Conservation (phyloP, 352 stramenopile species). For the Phytopythium oedochilum region DNA sequence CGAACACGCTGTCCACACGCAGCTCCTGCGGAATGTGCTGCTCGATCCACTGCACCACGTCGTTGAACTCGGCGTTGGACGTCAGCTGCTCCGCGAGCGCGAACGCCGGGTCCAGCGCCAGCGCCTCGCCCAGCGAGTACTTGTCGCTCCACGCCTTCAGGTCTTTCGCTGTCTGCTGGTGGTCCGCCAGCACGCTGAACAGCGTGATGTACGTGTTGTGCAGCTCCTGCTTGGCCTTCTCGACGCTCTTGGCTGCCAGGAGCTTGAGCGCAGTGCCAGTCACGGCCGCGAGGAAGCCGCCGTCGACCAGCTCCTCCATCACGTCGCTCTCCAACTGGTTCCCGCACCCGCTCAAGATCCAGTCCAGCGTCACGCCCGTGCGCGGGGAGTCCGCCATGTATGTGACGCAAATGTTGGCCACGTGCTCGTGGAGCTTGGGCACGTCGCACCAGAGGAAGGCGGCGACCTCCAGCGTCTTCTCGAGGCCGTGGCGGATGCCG, state of each 20-base stretch:
- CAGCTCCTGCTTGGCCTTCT: conserved; percentile 49
- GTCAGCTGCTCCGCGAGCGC: conserved; percentile 46
- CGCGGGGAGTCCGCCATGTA: conserved; percentile 59
- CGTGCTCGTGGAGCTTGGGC: conserved; percentile 73
- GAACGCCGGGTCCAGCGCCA: conserved; percentile 53
- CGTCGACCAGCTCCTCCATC: conserved; percentile 64
- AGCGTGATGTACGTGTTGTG: conserved; percentile 46
- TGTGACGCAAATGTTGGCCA: conserved; percentile 60
- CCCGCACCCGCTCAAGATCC: conserved; percentile 47
- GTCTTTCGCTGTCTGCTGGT: conserved; percentile 42
- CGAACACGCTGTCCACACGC: conserved; percentile 54
- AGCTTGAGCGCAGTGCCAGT: conserved; percentile 43
- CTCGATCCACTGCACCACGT: conserved; percentile 59
- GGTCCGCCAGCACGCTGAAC: conserved; percentile 48
- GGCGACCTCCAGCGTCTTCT: conserved; percentile 51
- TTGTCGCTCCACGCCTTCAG: conserved; percentile 70
- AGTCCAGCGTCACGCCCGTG: conserved; percentile 66
- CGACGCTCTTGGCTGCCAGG: conserved; percentile 29
- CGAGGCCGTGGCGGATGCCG: conserved; percentile 50
- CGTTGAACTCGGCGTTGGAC: conserved; percentile 32
- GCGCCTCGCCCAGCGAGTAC: conserved; percentile 45
- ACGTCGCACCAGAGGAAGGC: conserved; percentile 81
- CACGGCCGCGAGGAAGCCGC: conserved; percentile 56
- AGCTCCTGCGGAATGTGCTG: conserved; percentile 39
- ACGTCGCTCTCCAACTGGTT: conserved; percentile 47